Conservation (phyloP, 1,284 basidiomycete genomes). For the Malassezia sp. region DNA sequence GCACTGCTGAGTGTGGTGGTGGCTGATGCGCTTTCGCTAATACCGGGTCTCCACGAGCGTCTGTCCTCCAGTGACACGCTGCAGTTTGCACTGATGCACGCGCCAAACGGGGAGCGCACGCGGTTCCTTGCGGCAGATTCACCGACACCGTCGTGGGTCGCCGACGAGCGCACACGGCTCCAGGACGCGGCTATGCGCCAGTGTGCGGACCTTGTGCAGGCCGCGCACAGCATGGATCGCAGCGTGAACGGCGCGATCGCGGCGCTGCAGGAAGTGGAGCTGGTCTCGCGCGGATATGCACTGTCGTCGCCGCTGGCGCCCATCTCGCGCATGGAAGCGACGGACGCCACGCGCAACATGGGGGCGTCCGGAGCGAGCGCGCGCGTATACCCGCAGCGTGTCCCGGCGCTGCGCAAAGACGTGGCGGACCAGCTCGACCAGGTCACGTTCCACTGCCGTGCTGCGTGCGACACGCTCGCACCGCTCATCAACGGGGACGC, state of each 20-base stretch:
- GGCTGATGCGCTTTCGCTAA: background rate
- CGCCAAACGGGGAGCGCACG: background rate
- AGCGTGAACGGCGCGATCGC: conserved; percentile 32
- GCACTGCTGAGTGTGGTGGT: background rate
- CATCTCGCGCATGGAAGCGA: conserved; percentile 40
- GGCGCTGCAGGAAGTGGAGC: conserved; percentile 44
- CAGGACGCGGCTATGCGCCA: conserved; percentile 13
- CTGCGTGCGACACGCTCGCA: background rate
- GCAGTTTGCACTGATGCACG: background rate
- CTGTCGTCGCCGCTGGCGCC: conserved; percentile 40
- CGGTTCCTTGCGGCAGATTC: conserved; percentile 3
- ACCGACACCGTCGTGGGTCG: conserved; percentile 9
- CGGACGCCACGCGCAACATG: too few species aligned
- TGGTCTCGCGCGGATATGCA: conserved; percentile 39
- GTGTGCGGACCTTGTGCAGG: conserved; percentile 18
- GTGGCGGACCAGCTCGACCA: conserved; percentile 20
- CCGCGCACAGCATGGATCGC: conserved; percentile 29
- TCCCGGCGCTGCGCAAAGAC: conserved; percentile 20
- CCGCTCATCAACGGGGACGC: conserved; percentile 22
- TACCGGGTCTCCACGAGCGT: background rate
- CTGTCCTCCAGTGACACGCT: background rate
- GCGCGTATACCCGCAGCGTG: conserved; percentile 12
- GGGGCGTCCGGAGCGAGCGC: background rate
- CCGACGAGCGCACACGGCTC: conserved; percentile 16
- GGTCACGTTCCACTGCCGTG: conserved; percentile 17